Conservation (phyloP, 805 yeast genomes). For the Blastobotrys peoriensis region DNA sequence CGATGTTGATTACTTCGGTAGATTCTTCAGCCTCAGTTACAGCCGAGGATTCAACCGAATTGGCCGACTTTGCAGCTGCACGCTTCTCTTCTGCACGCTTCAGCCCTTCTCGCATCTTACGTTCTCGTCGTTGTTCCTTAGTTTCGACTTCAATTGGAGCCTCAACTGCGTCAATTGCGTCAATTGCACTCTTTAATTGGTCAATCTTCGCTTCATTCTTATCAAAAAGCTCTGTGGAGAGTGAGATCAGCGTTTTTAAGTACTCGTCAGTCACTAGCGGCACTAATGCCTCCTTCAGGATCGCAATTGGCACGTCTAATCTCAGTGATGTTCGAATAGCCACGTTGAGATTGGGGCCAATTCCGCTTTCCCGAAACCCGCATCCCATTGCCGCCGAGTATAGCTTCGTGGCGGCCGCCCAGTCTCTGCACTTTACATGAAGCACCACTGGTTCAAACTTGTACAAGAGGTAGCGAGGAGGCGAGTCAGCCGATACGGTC, state of each 20-base stretch:
- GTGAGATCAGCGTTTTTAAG: constrained; percentile 43
- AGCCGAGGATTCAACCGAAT: not conserved
- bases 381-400: constrained; percentile 72
- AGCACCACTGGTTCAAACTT: constrained; percentile 83
- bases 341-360: constrained; percentile 70
- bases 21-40: not conserved
- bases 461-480: constrained; percentile 50
- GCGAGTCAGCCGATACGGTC: not conserved
- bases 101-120: constrained; percentile 22
- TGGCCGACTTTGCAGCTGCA: not conserved
- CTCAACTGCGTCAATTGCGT: not conserved
- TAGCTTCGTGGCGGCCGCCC: constrained; percentile 50
- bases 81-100: constrained; percentile 5
- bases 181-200: constrained; percentile 29
- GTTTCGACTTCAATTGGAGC: constrained; percentile 13
- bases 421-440: constrained; percentile 72
- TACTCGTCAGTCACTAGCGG: constrained; percentile 49
- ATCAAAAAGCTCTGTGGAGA: constrained; percentile 56
- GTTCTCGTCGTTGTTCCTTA: constrained; percentile 19
- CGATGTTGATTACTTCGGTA: not conserved
- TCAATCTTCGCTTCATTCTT: constrained; percentile 59
- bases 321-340: constrained; percentile 71
- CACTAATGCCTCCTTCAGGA: constrained; percentile 33
- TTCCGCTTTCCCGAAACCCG: constrained; percentile 85
- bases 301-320: constrained; percentile 56